phyloP scores from a whole-genome alignment of 148 eudicot species.

The Nepenthes mirabilis region DNA sequence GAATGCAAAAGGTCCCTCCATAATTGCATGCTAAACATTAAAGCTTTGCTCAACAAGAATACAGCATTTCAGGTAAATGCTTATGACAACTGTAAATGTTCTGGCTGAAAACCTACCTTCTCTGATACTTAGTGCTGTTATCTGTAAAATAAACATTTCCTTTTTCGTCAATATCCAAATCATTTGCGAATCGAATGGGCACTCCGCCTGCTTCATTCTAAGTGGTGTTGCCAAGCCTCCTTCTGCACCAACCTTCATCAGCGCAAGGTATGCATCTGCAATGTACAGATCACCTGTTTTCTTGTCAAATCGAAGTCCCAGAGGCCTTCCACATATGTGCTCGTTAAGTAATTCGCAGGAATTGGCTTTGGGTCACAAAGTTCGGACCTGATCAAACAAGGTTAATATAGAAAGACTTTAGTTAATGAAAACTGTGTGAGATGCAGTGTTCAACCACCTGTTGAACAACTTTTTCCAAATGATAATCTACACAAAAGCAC shows the following conservation, averaged over 20 bases:
- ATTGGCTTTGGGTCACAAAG: slow-evolving; percentile 70
- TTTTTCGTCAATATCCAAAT: slow-evolving; percentile 75
- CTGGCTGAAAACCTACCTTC: slow-evolving; percentile 38
- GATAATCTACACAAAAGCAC: too few relatives aligned
- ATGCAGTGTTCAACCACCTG: too few relatives aligned
- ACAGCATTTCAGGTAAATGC: too few relatives aligned
- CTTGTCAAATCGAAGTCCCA: slow-evolving; percentile 83
- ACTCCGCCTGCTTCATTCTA: slow-evolving; percentile 69
- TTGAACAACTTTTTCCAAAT: too few relatives aligned
- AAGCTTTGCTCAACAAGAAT: too few relatives aligned
- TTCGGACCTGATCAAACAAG: slow-evolving; percentile 34
- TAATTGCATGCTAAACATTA: too few relatives aligned
- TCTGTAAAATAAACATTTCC: slow-evolving; percentile 83
- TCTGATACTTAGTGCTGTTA: slow-evolving; percentile 68
- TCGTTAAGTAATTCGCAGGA: slow-evolving; percentile 52
- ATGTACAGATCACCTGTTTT: slow-evolving; percentile 83
- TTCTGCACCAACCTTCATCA: slow-evolving; percentile 88
- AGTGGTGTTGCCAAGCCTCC: slow-evolving; percentile 78
- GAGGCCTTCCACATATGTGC: slow-evolving; percentile 90
- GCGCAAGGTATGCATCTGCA: slow-evolving; percentile 86
- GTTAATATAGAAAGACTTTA: neutral
- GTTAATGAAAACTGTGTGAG: neutral
- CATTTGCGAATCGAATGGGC: slow-evolving; percentile 74
- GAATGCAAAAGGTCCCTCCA: neutral
- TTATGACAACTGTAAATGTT: neutral